Evolutionary conservation across 768 basidiomycete genomes (phyloP).

Genomic region (Chlorophyllum brunneum): DNA sequence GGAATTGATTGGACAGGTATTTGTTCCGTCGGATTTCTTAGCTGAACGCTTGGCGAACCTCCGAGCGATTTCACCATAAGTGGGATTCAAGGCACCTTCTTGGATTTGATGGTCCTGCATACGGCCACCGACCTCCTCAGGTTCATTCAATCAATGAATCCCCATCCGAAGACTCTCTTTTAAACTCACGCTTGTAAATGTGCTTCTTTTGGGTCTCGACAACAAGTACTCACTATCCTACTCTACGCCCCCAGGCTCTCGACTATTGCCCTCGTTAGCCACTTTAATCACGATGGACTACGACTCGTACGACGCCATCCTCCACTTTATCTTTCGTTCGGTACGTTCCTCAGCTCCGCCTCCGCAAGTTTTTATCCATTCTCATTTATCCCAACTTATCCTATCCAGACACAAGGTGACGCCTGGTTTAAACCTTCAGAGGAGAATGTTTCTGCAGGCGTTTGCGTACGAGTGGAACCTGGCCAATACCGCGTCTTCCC

Average conservation of each 20-base stretch:
- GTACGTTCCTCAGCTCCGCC: conserved; percentile 32
- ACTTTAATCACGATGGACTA: conserved; percentile 58
- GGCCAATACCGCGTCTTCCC: conserved; percentile 80
- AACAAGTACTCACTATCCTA: conserved; percentile 28
- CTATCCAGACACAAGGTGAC: conserved; percentile 66
- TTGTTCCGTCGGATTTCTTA: conserved; percentile 3
- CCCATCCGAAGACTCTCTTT: conserved; percentile 28
- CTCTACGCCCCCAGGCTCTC: conserved; percentile 24
- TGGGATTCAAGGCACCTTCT: conserved; percentile 22
- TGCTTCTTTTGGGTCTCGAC: conserved; percentile 24
- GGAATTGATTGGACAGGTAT: not conserved
- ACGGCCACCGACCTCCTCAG: conserved; percentile 6
- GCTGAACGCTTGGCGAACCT: conserved; percentile 14
- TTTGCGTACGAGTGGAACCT: conserved; percentile 67
- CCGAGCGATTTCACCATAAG: conserved; percentile 27
- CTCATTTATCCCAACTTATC: not conserved
- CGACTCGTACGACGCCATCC: conserved; percentile 74
- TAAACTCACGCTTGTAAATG: conserved; percentile 30
- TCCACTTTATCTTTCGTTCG: conserved; percentile 77
- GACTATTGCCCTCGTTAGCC: conserved; percentile 26
- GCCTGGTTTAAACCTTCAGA: conserved; percentile 86
- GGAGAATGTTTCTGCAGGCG: conserved; percentile 76
- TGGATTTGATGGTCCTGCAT: conserved; percentile 13
- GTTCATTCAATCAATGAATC: conserved; percentile 21
- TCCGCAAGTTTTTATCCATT: conserved; percentile 1